Evolutionary conservation across 148 eudicot genomes (phyloP).

Genomic region (Euryodendron excelsum): DNA sequence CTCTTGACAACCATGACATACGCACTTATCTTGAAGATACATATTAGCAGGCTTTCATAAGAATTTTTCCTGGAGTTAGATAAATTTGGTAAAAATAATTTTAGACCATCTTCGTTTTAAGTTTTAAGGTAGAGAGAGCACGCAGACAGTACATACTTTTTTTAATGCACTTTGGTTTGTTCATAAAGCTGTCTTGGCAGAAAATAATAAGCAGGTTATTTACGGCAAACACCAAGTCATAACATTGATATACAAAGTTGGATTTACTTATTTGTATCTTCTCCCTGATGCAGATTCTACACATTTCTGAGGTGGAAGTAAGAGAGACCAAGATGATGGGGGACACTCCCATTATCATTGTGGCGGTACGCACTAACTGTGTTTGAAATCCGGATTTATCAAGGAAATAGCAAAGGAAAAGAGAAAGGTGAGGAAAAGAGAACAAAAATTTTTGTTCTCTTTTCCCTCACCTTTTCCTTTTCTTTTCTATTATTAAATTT

Average conservation of each 20-base stretch:
- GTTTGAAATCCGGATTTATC: no score
- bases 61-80: neutral
- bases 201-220: neutral
- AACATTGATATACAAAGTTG: neutral
- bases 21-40: neutral
- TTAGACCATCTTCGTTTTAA: neutral
- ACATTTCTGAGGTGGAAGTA: conserved; percentile 76
- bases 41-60: neutral
- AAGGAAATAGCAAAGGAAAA: no score
- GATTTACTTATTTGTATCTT: neutral
- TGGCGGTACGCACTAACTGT: conserved; percentile 45
- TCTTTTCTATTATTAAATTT: no score
- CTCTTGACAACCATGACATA: neutral
- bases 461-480: no score
- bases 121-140: neutral
- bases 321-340: conserved; percentile 98
- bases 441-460: no score
- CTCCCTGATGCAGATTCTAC: conserved; percentile 64
- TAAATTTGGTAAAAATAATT: neutral
- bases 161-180: neutral
- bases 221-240: neutral
- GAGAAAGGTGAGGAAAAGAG: no score
- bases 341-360: conserved; percentile 71
- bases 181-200: neutral
- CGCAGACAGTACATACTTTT: neutral